Conservation (phyloP, 208 protist species). For the Leishmania tarentolae region DNA sequence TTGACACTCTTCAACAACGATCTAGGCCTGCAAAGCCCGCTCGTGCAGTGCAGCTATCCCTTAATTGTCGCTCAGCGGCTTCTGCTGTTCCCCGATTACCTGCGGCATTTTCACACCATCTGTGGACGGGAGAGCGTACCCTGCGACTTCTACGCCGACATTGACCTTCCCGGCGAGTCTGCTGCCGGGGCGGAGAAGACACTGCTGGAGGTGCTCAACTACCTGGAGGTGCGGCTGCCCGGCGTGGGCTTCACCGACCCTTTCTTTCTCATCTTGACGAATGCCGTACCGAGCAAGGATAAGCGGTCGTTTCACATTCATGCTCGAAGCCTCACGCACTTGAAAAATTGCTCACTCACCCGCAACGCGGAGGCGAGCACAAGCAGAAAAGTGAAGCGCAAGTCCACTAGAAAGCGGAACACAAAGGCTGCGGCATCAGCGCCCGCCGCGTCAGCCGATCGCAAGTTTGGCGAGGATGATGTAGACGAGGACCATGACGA, state of each 20-base stretch:
- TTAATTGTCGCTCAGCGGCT: constrained; percentile 75
- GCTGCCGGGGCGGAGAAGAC: constrained; percentile 44
- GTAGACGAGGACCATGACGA: constrained; percentile 14
- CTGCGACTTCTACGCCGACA: constrained; percentile 85
- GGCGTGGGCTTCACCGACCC: constrained; percentile 76
- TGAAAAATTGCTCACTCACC: not conserved
- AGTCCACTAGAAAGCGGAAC: not conserved
- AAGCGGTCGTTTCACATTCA: constrained; percentile 86
- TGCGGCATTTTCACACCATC: constrained; percentile 72
- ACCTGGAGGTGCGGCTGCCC: constrained; percentile 75
- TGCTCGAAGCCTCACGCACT: constrained; percentile 63
- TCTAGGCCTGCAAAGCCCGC: constrained; percentile 40
- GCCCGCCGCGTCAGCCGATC: not conserved
- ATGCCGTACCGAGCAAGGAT: constrained; percentile 46
- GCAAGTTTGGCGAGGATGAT: not conserved
- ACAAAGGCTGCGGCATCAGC: not conserved
- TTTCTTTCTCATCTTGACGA: constrained; percentile 79
- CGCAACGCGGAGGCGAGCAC: not conserved
- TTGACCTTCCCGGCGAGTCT: constrained; percentile 63
- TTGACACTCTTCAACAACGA: constrained; percentile 53
- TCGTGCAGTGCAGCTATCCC: constrained; percentile 46
- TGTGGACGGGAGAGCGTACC: constrained; percentile 79
- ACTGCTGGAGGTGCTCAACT: constrained; percentile 76
- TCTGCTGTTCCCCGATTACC: constrained; percentile 63
- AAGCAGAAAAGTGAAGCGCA: not conserved